A percentile compares a stretch with the other conserved stretches of the same genome.
Evolutionary conservation across 805 yeast genomes (phyloP).

Genomic region (Nakazawaea holstii): DNA sequence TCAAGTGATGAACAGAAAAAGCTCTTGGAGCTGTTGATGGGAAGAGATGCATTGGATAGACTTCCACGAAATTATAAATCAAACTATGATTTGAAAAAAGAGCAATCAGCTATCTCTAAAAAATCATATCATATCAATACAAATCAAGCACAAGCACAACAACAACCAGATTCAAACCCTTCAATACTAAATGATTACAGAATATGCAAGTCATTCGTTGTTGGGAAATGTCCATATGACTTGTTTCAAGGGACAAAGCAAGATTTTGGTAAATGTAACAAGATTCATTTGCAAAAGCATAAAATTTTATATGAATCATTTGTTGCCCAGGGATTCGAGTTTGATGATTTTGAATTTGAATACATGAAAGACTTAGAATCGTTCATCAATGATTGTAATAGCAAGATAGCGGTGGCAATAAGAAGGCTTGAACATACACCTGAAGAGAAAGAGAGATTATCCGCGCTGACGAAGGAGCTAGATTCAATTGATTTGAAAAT

Average conservation of each 20-base stretch:
- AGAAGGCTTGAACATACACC: conserved; percentile 68
- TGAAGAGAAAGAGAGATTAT: conserved; percentile 37
- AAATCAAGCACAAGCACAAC: neutral
- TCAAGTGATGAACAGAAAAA: conserved; percentile 63
- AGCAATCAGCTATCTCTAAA: neutral
- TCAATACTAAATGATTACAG: conserved; percentile 43
- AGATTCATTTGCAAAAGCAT: conserved; percentile 67
- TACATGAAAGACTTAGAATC: conserved; percentile 40
- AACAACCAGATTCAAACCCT: conserved; percentile 15
- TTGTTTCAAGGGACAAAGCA: conserved; percentile 77
- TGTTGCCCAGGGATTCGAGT: conserved; percentile 25
- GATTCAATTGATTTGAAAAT: conserved; percentile 59
- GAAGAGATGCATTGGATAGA: conserved; percentile 40
- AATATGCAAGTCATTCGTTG: conserved; percentile 77
- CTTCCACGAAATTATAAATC: conserved; percentile 24
- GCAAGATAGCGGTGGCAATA: conserved; percentile 56
- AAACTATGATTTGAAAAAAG: conserved; percentile 10
- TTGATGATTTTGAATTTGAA: conserved; percentile 45
- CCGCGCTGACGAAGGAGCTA: conserved; percentile 37
- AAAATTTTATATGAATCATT: conserved; percentile 62
- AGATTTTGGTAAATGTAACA: conserved; percentile 76
- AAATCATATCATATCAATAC: conserved; percentile 5
- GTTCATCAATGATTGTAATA: conserved; percentile 62
- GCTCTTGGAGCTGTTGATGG: conserved; percentile 78
- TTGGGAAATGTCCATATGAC: conserved; percentile 84